Base-by-base conservation (phyloP, 768 basidiomycete species). In the Stropharia rugosoannulata region DNA sequence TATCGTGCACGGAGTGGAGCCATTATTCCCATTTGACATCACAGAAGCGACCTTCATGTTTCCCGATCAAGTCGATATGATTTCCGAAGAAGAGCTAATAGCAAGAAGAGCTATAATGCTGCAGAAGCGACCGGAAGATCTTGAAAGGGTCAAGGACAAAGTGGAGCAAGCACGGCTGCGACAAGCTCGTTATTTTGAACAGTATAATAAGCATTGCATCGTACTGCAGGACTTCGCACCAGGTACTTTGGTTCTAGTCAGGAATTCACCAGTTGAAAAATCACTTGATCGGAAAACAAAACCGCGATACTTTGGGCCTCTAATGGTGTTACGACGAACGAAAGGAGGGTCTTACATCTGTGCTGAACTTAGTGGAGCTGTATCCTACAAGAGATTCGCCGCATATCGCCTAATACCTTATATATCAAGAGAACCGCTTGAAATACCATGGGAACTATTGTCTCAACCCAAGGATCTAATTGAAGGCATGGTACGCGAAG, bases 1-100 rank as follows among this genome's bases (percentile, higher is more conserved):
- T 42, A 58, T 69, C 40, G 67, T 65, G 0, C 64, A 68, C 19
- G 67, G 75, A 0, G 50, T 67, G 4, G 64, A 75, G 16, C 73
- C 75, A 2, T n/a, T 73, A 1, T 44, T 56, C 19, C 55, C 60
- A 3, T 50, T 61, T 45, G 51, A 63, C 43, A n/a, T 63, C 5
- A 12, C 27, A 3, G 58, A 64, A 27, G 19, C 53, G 1, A 64
- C 63, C 2, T 64, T 47, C 51, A 32, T 64, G 13, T 39, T 22
- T 22, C 48, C 54, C 9, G 36, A 37, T 12, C 32, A 51, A 10
- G 40, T 29, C 8, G 36, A 54, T 10, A 36, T 19, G 5, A 4
- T 59, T 4, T 51, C 51, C 5, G 51, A 51, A 8, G 48, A 27
- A 5, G 63, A 62, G 19, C 36, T 64, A 6, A 32, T 64, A 3